Conservation (phyloP, 495 filamentous ascomycete species). For the Pseudomonodictys pantanalensis region DNA sequence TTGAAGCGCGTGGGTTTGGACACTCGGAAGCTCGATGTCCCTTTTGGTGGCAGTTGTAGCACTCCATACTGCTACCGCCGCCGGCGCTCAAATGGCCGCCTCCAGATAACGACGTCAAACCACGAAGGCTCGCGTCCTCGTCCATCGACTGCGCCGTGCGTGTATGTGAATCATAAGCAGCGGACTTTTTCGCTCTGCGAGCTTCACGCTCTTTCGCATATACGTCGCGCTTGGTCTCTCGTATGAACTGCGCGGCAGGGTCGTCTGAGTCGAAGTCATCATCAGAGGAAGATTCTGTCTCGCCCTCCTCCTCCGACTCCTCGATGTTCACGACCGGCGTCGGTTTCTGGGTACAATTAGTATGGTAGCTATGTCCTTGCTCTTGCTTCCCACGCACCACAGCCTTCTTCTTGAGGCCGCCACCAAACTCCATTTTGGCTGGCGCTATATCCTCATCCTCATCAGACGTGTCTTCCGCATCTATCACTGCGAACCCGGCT, state of each 20-base stretch:
- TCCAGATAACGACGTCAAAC: slow-evolving; percentile 51
- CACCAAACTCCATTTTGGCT: slow-evolving; percentile 11
- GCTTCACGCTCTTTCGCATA: slow-evolving; percentile 31
- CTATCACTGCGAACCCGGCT: slow-evolving; percentile 48
- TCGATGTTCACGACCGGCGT: slow-evolving; percentile 34
- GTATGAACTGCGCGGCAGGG: slow-evolving; percentile 41
- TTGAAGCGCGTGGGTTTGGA: slow-evolving; percentile 22
- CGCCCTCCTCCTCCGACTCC: slow-evolving; percentile 7
- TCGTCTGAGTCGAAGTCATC: slow-evolving; percentile 41
- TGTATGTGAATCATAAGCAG: slow-evolving; percentile 28
- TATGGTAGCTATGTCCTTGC: not conserved
- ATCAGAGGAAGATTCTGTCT: too few relatives aligned
- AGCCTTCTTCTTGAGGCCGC: slow-evolving; percentile 42
- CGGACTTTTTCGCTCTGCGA: slow-evolving; percentile 36
- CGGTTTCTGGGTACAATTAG: not conserved
- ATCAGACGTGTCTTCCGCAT: slow-evolving; percentile 34
- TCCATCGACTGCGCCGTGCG: slow-evolving; percentile 40
- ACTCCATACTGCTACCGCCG: slow-evolving; percentile 31
- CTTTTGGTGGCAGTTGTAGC: slow-evolving; percentile 45
- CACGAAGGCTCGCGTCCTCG: slow-evolving; percentile 58
- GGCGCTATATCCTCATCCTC: slow-evolving; percentile 21
- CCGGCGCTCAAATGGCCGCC: slow-evolving; percentile 7
- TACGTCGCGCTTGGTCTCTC: slow-evolving; percentile 34
- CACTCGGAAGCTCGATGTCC: slow-evolving; percentile 47
- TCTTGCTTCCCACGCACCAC: slow-evolving; percentile 33